A percentile compares a stretch with the other conserved stretches of the same genome.
These are phyloP conservation scores for Beverwykella pulmonaria DNA, from an alignment of 495 filamentous ascomycete species.

Conservation along the genomic window DNA sequence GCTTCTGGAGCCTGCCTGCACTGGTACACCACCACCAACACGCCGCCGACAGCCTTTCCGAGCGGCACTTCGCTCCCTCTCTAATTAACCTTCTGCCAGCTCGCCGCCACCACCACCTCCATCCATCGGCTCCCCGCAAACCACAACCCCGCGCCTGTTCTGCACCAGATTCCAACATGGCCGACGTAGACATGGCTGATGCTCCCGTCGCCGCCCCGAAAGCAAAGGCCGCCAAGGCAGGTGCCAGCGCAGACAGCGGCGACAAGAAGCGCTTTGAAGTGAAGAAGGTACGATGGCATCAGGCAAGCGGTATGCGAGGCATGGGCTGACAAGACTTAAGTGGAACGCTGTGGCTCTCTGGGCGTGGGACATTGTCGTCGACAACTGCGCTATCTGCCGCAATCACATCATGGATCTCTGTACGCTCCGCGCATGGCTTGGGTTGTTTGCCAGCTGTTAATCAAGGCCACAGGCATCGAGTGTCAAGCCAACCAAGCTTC, in stretches of 20 bases:
- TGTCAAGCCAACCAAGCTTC: constrained; percentile 99
- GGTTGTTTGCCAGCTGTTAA: constrained; percentile 12
- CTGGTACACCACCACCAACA: not conserved
- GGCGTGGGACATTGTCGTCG: constrained; percentile 99
- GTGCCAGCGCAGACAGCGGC: constrained; percentile 52
- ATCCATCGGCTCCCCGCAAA: constrained; percentile 11
- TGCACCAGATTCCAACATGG: constrained; percentile 60
- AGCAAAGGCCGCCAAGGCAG: constrained; percentile 58
- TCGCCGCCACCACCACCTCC: not conserved
- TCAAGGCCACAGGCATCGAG: constrained; percentile 76
- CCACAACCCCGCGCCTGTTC: constrained; percentile 8
- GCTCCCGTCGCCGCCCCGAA: constrained; percentile 59
- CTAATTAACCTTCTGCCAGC: too few relatives aligned
- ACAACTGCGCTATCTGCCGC: constrained; percentile 98
- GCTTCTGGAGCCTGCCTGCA: not conserved
- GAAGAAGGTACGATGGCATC: constrained; percentile 73
- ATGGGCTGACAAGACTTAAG: constrained; percentile 50
- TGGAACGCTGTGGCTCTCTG: constrained; percentile 99
- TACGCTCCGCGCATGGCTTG: constrained; percentile 47
- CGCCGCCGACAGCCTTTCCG: not conserved
- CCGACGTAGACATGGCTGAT: constrained; percentile 97
- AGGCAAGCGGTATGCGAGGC: not conserved
- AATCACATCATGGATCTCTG: constrained; percentile 99
- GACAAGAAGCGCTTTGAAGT: constrained; percentile 97
- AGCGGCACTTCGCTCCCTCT: not conserved